Percentiles rank a stretch among this genome's conserved stretches.
These are phyloP conservation scores for Medicago lupulina DNA, from an alignment of 306 rosid species.

Conservation along the genomic window DNA sequence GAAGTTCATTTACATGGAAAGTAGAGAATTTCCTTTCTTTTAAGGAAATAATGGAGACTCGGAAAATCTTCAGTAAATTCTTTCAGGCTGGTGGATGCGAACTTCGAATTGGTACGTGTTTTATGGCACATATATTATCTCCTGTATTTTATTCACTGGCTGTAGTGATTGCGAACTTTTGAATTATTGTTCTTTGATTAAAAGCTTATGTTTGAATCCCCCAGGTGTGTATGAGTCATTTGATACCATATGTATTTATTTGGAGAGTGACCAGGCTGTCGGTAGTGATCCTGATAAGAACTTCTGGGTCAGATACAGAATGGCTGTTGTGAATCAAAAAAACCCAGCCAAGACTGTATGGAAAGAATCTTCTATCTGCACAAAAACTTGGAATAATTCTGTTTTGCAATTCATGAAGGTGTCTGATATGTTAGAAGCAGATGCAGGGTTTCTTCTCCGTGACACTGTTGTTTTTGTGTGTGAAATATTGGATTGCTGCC, in stretches of 20 bases:
- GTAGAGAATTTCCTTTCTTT: conserved; percentile 97
- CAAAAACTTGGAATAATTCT: conserved; percentile 99
- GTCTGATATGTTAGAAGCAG: conserved; percentile 93
- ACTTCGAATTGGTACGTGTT: conserved; percentile 93
- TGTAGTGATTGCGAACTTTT: conserved; percentile 41
- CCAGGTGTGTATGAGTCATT: conserved; percentile 98
- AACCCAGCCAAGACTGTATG: conserved; percentile 91
- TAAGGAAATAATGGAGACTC: conserved; percentile 98
- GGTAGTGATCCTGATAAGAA: conserved; percentile 96
- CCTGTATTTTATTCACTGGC: conserved; percentile 34
- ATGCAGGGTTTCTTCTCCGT: conserved; percentile 96
- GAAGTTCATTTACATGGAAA: conserved; percentile 96
- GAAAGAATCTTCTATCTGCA: conserved; percentile 99
- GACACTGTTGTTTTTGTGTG: conserved; percentile 97
- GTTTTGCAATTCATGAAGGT: conserved; percentile 99
- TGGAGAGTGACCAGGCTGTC: conserved; percentile 98
- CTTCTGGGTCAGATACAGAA: conserved; percentile 97
- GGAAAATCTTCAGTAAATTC: conserved; percentile 98
- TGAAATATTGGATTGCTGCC: conserved; percentile 98
- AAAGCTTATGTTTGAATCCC: conserved; percentile 26
- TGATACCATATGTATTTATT: conserved; percentile 96
- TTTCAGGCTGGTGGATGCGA: conserved; percentile 99
- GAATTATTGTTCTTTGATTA: conserved; percentile 35
- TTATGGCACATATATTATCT: conserved; percentile 7
- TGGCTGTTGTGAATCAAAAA: conserved; percentile 98